Base-by-base conservation (phyloP, 495 filamentous ascomycete species). In the Podospora conica region DNA sequence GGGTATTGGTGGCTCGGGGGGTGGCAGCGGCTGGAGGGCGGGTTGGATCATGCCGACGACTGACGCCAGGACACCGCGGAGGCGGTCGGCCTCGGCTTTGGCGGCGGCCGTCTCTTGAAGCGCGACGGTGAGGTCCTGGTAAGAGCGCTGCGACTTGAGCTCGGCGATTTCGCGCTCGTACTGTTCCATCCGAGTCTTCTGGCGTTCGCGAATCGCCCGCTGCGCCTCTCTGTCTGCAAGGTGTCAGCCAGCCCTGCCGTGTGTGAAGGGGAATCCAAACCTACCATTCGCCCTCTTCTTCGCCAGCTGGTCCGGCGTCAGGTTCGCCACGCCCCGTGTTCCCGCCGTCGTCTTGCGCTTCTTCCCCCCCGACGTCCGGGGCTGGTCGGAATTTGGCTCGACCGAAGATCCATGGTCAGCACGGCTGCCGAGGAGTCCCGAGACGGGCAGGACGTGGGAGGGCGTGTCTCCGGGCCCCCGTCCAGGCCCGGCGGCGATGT, bases 271-370 rank as follows among this genome's bases (percentile, higher is more conserved):
- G 60, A 25, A 54, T 48, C 1, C 58, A 53, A 23, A 69, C 70
- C 63, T 25, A 82, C 80, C 91, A 75, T 93, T 93, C 64, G 90
- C 90, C 67, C 91, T 84, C 75, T 95, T 95, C 79, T 88, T 88
- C 1, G 83, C 86, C 65, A 90, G 75, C 74, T 90, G 87, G 61
- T 89, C 87, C 15, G 87, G 87, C 6, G 87, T 90, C 68, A 90
- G 80, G 69, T 87, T 89, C 60, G 87, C 86, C 20, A 90, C 87
- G 12, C 87, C 87, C 61, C 88, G 82, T 20, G 83, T 78, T 15
- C 76, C 75, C 9, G 76, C 70, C 9, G 69, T 76, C 4, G 74
- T 73, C 58, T 76, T 78, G 31, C 75, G 71, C 69, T 74, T 78
- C 69, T 80, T 80, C 15, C 40, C 15, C 15, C 40, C 40, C 15